Evolutionary conservation across 2,329 filamentous ascomycete genomes (phyloP).

Genomic region (Penicillium sp.): DNA sequence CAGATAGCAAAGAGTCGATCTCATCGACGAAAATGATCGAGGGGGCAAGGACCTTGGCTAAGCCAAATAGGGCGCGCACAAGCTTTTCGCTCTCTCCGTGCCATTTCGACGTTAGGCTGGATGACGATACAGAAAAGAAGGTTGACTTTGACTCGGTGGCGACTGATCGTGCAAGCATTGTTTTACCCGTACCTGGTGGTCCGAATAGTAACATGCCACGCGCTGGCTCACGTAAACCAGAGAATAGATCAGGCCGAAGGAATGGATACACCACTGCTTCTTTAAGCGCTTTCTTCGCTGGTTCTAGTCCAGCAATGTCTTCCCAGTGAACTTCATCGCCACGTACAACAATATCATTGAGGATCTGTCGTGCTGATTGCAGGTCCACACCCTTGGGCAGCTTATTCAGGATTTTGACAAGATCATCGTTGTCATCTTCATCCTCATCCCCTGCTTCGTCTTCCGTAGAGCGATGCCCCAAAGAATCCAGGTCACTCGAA

Average conservation of each 20-base stretch:
- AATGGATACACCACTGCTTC: conserved; percentile 98
- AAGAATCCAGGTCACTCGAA: conserved; percentile 42
- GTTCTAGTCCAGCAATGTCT: conserved; percentile 86
- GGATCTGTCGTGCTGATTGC: conserved; percentile 80
- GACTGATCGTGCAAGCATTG: conserved; percentile 92
- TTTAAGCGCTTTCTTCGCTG: conserved; percentile 87
- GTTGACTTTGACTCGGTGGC: conserved; percentile 93
- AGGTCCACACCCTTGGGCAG: conserved; percentile 81
- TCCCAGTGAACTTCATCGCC: conserved; percentile 95
- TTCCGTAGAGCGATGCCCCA: conserved; percentile 51
- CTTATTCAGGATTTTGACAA: conserved; percentile 68
- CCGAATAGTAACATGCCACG: conserved; percentile 95
- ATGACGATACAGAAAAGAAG: conserved; percentile 96
- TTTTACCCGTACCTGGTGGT: conserved; percentile 96
- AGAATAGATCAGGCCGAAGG: conserved; percentile 90
- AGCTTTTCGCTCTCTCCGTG: conserved; percentile 96
- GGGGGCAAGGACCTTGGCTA: conserved; percentile 87
- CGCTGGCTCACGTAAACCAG: conserved; percentile 90
- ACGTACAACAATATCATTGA: conserved; percentile 93
- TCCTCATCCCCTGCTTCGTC: conserved; percentile 48
- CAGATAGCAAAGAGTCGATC: conserved; percentile 89
- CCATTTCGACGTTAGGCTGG: conserved; percentile 92
- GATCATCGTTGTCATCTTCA: conserved; percentile 55
- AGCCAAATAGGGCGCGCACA: conserved; percentile 82
- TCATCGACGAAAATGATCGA: conserved; percentile 99